Evolutionary conservation across 2,329 filamentous ascomycete genomes (phyloP), one percentile per base, ranked within the genome.

Genomic region (Fusarium longipes): DNA sequence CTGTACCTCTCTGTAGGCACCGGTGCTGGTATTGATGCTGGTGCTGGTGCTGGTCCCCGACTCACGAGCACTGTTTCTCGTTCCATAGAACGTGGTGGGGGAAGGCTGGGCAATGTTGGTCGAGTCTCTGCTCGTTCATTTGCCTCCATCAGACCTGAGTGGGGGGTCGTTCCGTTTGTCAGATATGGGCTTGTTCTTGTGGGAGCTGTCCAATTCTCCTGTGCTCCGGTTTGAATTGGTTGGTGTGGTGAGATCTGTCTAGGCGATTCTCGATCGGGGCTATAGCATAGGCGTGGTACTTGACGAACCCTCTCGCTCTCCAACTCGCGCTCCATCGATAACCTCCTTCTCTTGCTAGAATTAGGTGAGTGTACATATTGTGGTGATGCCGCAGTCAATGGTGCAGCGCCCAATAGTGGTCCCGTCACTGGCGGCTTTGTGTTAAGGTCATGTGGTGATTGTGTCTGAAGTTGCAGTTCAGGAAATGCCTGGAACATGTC

Each of bases 321-420:
- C 30, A 71, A 72, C 25, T 81, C 80, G 20, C 78, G 75, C 5
- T 83, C 82, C 50, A 77, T 73, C 3, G 81, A 82, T 9, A 81
- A 66, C 18, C 83, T 79, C 66, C 81, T 81, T 61, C 83, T 80
- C 76, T 86, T 86, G 71, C 76, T 78, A n/a, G 75, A 74, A 62
- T 71, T 80, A 25, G 84, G 80, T 29, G 84, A 85, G 74, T 85
- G 79, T 14, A 82, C 72, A 66, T 86, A 86, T 56, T 84, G 81
- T 11, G 83, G 80, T 6, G 81, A 79, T 38, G 79, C 79, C 59
- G 52, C 72, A 67, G 47, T 71, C 76, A 53, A 66, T 67, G 25
- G 66, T 24, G 75, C 70, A 15, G 74, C 73, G 9, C 71, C 72
- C 39, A 81, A 77, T 18, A 80, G 79, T 14, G 75, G 75, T 22